Evolutionary conservation across 2,329 filamentous ascomycete species (phyloP), one percentile per base, ranked within the genome.

Genomic region (Akanthomyces uredinophilus): DNA sequence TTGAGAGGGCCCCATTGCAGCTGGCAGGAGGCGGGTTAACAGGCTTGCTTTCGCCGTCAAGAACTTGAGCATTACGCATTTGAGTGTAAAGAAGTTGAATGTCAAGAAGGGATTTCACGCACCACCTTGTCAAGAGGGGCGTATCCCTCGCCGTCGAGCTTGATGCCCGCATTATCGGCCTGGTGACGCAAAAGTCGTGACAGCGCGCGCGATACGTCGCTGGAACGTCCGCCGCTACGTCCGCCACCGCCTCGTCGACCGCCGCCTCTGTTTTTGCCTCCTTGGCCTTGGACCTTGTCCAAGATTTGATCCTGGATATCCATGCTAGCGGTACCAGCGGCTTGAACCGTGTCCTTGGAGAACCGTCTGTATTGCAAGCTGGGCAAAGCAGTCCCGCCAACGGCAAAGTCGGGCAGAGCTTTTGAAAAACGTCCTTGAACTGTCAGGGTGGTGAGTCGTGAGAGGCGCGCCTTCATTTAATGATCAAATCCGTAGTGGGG

Each of bases 1-100:
- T 84, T 85, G 60, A 97, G 68, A 10, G 83, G 81, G 0, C 76
- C 78, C 78, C 81, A 86, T 64, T 76, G 73, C 49, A 87, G 75
- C 82, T 85, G 62, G 27, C 7, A 5, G 4, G n/a, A n/a, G 29
- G 29, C 2, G 13, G 20, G 37, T 59, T 59, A 37, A 35, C 35
- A 44, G 16, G n/a, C 35, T 1, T 39, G 32, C 0, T 7, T 65
- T 49, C n/a, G n/a, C n/a, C n/a, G n/a, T n/a, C n/a, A n/a, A n/a
- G n/a, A n/a, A n/a, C n/a, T n/a, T 59, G 24, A 39, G 43, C 61
- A 46, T 18, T 16, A 43, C 8, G 4, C 5, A 14, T 0, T 20
- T 20, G 14, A 16, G 47, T 11, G 43, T 57, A 59, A n/a, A n/a
- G n/a, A n/a, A n/a, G n/a, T n/a, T n/a, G n/a, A n/a, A n/a, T n/a